These are phyloP conservation scores for Nicotiana otophora DNA, from an alignment of 257 asterid genomes.

Conservation along the genomic window DNA sequence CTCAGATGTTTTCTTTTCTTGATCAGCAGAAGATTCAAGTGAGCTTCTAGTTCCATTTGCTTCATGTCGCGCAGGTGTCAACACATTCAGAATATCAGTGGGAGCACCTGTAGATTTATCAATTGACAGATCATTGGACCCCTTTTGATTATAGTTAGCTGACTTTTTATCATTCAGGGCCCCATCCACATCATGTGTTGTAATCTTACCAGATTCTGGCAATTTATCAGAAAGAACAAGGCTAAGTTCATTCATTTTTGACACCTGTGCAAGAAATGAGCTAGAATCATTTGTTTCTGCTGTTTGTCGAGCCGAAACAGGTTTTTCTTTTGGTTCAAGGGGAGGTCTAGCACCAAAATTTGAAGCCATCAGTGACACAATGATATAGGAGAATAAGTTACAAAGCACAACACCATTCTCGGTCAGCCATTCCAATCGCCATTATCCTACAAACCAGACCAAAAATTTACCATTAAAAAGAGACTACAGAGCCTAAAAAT, in stretches of 20 bases:
- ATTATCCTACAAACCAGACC: neutral
- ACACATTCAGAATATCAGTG: conserved; percentile 17
- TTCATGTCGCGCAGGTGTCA: conserved; percentile 10
- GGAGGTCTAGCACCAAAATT: conserved; percentile 16
- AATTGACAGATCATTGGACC: conserved; percentile 11
- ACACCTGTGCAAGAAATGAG: conserved; percentile 13
- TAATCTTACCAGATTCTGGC: conserved; percentile 19
- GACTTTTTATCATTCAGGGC: neutral
- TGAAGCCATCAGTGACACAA: conserved; percentile 22
- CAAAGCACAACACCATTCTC: neutral
- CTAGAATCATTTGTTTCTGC: conserved; percentile 4
- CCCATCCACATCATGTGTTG: neutral
- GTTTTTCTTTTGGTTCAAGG: conserved; percentile 1
- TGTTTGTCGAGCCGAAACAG: conserved; percentile 12
- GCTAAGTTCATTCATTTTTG: conserved; percentile 7
- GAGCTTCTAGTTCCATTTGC: conserved; percentile 17
- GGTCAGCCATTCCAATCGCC: neutral
- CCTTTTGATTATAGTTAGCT: neutral
- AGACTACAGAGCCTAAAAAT: neutral
- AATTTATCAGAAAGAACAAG: neutral
- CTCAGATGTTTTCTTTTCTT: conserved; percentile 19
- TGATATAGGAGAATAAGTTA: neutral
- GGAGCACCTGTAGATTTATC: conserved; percentile 20
- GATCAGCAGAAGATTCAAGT: conserved; percentile 15
- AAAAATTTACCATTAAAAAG: neutral